phyloP scores from a whole-genome alignment of 1,139 yeast genomes.

The Zygosaccharomyces sapae region DNA sequence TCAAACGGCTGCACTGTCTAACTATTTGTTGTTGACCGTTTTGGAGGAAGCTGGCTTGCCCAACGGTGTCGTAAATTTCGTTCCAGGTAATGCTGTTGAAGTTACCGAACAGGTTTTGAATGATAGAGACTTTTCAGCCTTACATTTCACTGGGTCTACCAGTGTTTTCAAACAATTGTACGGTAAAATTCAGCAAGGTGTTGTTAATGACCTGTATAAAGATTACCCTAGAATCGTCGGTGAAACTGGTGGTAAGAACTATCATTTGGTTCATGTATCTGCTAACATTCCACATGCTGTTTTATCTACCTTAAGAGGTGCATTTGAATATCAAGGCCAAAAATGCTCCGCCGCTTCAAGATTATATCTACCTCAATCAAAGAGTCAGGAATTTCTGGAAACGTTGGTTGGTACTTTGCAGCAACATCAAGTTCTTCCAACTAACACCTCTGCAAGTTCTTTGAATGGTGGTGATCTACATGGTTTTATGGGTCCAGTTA shows the following conservation, averaged over 20 bases:
- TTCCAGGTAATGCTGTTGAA: conserved; percentile 83
- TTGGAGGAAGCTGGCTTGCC: conserved; percentile 96
- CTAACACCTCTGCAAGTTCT: conserved; percentile 56
- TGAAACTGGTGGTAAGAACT: conserved; percentile 98
- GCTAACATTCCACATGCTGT: conserved; percentile 76
- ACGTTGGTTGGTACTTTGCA: conserved; percentile 41
- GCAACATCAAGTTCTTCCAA: conserved; percentile 46
- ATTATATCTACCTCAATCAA: conserved; percentile 67
- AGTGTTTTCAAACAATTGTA: conserved; percentile 77
- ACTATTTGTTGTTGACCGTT: conserved; percentile 73
- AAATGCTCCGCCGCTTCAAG: conserved; percentile 92
- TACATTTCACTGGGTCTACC: conserved; percentile 98
- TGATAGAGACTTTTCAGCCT: conserved; percentile 69
- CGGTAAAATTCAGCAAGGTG: conserved; percentile 70
- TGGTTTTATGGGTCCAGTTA: conserved; percentile 95
- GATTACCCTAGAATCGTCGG: conserved; percentile 97
- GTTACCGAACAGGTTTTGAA: conserved; percentile 69
- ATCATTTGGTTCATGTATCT: conserved; percentile 79
- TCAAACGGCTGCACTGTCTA: conserved; percentile 82
- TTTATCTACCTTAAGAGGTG: conserved; percentile 85
- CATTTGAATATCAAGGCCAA: conserved; percentile 96
- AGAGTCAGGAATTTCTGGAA: conserved; percentile 73
- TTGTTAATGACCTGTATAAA: conserved; percentile 63
- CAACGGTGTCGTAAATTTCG: conserved; percentile 84
- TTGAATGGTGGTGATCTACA: conserved; percentile 39